A percentile compares a stretch with the other conserved stretches of the same genome.
Conservation (phyloP, 805 yeast species). For the Wickerhamiella vanderwaltii region DNA sequence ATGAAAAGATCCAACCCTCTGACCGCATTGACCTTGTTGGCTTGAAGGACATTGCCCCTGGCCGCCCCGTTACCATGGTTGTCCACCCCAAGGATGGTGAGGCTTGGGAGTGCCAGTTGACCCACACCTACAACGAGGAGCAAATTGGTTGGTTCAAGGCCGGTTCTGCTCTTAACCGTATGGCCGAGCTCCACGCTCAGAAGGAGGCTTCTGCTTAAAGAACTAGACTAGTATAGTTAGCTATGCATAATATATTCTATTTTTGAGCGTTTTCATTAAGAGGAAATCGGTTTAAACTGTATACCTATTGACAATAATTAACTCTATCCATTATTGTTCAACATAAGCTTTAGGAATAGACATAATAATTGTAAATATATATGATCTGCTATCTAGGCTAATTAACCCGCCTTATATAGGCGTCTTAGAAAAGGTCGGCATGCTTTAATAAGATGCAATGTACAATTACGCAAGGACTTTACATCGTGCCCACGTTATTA, state of each 20-base stretch:
- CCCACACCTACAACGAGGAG: slow-evolving; percentile 93
- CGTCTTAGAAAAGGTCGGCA: too few relatives aligned
- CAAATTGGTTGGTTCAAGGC: slow-evolving; percentile 98
- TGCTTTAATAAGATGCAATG: too few relatives aligned
- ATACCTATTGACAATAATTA: too few relatives aligned
- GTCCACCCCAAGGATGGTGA: slow-evolving; percentile 58
- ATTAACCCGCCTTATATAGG: too few relatives aligned
- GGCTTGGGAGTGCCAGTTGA: slow-evolving; percentile 79
- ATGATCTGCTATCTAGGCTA: too few relatives aligned
- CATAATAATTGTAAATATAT: too few relatives aligned
- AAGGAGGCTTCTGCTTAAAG: slow-evolving; percentile 15
- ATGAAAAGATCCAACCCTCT: slow-evolving; percentile 84
- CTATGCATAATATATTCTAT: slow-evolving; percentile 7
- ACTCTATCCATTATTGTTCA: too few relatives aligned
- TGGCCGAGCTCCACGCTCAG: slow-evolving; percentile 38
- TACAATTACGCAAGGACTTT: too few relatives aligned
- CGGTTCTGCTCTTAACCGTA: slow-evolving; percentile 98
- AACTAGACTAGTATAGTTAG: slow-evolving; percentile 7
- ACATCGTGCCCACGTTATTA: too few relatives aligned
- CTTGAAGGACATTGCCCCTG: slow-evolving; percentile 78
- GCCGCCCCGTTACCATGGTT: slow-evolving; percentile 74
- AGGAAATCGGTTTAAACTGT: too few relatives aligned
- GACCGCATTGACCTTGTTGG: slow-evolving; percentile 86
- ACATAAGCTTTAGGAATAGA: too few relatives aligned
- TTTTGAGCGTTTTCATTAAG: not conserved